phyloP scores from a whole-genome alignment of 352 stramenopile species.

The Phytopythium oedochilum region DNA sequence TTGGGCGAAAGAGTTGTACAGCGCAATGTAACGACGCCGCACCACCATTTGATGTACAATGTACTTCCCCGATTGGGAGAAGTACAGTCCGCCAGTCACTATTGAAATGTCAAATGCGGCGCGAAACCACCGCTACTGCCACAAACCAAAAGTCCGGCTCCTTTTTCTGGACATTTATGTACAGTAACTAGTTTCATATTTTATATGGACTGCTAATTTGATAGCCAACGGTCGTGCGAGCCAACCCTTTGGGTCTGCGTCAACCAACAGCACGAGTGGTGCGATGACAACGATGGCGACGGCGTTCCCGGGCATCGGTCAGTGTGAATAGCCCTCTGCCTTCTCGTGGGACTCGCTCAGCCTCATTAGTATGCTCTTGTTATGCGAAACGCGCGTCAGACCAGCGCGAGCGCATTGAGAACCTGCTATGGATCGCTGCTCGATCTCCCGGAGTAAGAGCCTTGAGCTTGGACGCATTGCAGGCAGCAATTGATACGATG shows the following conservation, averaged over 20 bases:
- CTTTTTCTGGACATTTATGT: neutral
- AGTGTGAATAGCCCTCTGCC: neutral
- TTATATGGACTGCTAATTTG: neutral
- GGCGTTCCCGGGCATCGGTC: slow-evolving; percentile 32
- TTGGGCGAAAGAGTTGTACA: neutral
- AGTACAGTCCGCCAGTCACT: too few relatives aligned
- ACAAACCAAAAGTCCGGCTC: slow-evolving; percentile 4
- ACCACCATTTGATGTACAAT: neutral
- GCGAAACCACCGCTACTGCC: slow-evolving; percentile 5
- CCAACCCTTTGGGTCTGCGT: neutral
- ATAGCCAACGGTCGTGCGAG: neutral
- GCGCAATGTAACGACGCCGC: neutral
- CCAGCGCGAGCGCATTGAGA: slow-evolving; percentile 1
- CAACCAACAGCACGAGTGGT: neutral
- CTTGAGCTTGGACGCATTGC: neutral
- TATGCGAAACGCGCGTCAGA: neutral
- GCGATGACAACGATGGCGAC: slow-evolving; percentile 16
- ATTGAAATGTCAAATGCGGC: neutral
- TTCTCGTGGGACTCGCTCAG: neutral
- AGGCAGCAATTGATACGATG: neutral
- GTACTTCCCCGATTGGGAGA: too few relatives aligned
- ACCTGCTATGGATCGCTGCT: neutral
- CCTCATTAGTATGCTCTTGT: neutral
- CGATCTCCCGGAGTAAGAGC: neutral
- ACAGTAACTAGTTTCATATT: neutral